Evolutionary conservation across 164 flowering plant species (phyloP).

Genomic region (Chloranthus sessilifolius): DNA sequence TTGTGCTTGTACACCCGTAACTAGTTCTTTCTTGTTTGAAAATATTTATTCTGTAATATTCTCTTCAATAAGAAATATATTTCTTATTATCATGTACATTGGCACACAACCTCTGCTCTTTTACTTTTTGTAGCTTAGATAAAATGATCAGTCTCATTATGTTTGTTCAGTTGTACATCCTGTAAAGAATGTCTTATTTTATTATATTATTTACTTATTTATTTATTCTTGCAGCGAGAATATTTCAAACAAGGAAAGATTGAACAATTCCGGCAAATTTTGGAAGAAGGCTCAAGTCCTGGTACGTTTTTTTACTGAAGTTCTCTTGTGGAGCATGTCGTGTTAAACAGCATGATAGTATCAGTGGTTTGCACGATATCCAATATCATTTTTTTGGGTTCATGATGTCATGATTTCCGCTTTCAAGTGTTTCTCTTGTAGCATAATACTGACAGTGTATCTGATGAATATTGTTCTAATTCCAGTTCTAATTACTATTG

Average conservation of each 20-base stretch:
- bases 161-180: no score
- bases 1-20: no score
- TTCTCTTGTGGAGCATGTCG: not conserved
- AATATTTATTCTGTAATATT: no score
- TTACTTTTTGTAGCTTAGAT: no score
- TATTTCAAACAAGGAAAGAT: slow-evolving; percentile 93
- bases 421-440: not conserved
- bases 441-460: slow-evolving; percentile 8
- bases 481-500: slow-evolving; percentile 9
- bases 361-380: not conserved
- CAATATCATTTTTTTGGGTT: not conserved
- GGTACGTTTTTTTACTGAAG: slow-evolving; percentile 35
- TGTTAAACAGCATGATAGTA: not conserved
- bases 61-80: no score
- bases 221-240: slow-evolving; percentile 64
- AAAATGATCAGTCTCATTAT: no score
- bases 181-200: no score
- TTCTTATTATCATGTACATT: no score
- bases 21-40: no score
- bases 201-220: not conserved
- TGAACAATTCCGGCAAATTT: slow-evolving; percentile 81
- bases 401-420: not conserved
- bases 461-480: not conserved
- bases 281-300: slow-evolving; percentile 95
- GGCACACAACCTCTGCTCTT: no score